Evolutionary conservation across 2,329 filamentous ascomycete genomes (phyloP).

Genomic region (Botrytis galanthina): DNA sequence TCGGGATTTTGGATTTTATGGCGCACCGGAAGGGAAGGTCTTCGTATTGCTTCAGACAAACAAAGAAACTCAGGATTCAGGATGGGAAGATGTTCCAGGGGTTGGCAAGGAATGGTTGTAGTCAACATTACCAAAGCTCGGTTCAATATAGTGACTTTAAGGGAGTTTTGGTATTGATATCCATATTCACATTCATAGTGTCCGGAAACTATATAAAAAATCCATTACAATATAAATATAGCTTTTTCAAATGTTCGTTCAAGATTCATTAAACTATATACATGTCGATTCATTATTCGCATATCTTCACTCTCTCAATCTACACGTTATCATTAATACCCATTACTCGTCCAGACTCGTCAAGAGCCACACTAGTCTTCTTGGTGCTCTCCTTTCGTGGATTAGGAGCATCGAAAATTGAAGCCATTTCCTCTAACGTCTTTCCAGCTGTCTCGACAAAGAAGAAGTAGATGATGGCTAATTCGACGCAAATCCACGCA

Average conservation of each 20-base stretch:
- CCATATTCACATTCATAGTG: neutral
- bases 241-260: neutral
- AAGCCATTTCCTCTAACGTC: conserved; percentile 32
- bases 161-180: conserved; percentile 14
- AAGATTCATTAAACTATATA: neutral
- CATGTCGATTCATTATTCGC: neutral
- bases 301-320: too few species aligned
- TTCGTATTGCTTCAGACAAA: neutral
- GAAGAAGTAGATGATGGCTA: conserved; percentile 37
- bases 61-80: neutral
- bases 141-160: neutral
- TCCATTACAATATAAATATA: neutral
- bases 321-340: neutral
- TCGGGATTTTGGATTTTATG: neutral
- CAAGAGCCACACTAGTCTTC: neutral
- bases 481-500: conserved; percentile 30
- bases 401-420: conserved; percentile 27
- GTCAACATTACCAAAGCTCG: neutral
- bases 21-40: neutral
- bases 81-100: neutral
- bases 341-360: conserved; percentile 2
- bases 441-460: conserved; percentile 34
- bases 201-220: neutral
- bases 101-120: neutral
- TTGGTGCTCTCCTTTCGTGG: neutral